Base-by-base conservation (phyloP, 805 yeast genomes). In the Pachysolen tannophilus region DNA sequence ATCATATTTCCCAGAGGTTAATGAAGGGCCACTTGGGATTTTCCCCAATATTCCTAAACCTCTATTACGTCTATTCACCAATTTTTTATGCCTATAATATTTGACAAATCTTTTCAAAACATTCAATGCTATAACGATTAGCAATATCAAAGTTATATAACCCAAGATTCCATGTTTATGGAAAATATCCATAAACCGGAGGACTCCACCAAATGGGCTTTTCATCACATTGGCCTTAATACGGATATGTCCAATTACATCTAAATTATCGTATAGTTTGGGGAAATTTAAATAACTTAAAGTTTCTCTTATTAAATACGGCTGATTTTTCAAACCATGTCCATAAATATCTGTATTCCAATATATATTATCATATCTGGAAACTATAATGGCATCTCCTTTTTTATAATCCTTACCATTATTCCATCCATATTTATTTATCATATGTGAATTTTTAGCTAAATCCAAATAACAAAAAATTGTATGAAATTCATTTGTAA, bases 381-480 rank as follows among this genome's bases (percentile, higher is more conserved):
- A 57, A 3, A 79, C 55, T 2, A 82, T 52, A 2, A 82, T 47
- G 0, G 73, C 60, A 49, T 81, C 84, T 5, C 88, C 90, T 2
- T 57, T 49, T 8, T 52, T 40, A 42, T 59, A 66, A n/a, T 49
- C 45, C 2, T 54, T 43, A 26, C 61, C 49, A 20, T 60, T 49
- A 10, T 59, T 56, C 72, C 76, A 67, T 8, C 43, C 48, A 36
- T 47, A 40, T 10, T 42, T 28, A 3, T 45, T 30, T 5, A 65
- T 50, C 8, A 64, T 44, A 4, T 53, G 43, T 1, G 50, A 47
- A 28, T 58, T 47, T 14, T 61, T 56, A 2, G 65, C 50, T 14
- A 75, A 43, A 47, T 82, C 85, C 9, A 78, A 43, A 43, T 64
- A 78, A 0, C 74, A 63, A 37, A 72, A 52, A 30, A 71, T 41